Base-by-base conservation (phyloP, 192 early-diverging fungal genomes). In the Powellomyces hirtus region DNA sequence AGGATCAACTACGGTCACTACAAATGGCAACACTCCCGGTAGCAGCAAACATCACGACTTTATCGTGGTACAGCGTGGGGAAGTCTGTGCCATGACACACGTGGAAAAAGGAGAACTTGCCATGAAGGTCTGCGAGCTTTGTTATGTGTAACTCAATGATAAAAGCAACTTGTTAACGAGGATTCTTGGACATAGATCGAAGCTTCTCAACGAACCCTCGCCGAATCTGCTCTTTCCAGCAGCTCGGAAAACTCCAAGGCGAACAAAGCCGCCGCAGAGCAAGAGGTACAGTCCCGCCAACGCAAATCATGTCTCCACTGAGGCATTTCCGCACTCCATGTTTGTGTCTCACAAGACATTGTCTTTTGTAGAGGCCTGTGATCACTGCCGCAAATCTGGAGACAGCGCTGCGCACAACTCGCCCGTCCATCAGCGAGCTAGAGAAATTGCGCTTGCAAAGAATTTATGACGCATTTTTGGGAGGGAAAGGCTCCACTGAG, bases 361-460 rank as follows among this genome's bases (percentile, higher is more conserved):
- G 24, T n/a, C 24, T 24, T 24, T 24, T 56, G 3, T 26, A 68
- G 73, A 62, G 46, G 76, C 35, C 62, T 70, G 36, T 57, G 68
- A 59, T 71, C 72, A 8, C 70, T 62, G n/a, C 72, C 72, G 29
- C 35, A 59, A 78, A 91, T 69, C 71, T 91, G 22, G 81, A 86
- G 22, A 76, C 74, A 29, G 89, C 89, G 0, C 56, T 89, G 7
- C 76, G 66, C 36, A 71, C 68, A n/a, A 87, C 90, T 2, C 75
- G 86, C 24, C 81, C 87, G 29, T 91, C 90, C 18, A 80, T 89
- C 31, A 81, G 82, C 13, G 73, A 69, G 18, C 80, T 87, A 20
- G 89, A 91, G 38, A 64, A 71, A 34, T 8, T 34, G 1, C 65
- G 88, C 33, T 76, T 90, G 14, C 74, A 83, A 50, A 62, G 73